Evolutionary conservation across 2,329 filamentous ascomycete species (phyloP).

Genomic region (Cadophora sp.): DNA sequence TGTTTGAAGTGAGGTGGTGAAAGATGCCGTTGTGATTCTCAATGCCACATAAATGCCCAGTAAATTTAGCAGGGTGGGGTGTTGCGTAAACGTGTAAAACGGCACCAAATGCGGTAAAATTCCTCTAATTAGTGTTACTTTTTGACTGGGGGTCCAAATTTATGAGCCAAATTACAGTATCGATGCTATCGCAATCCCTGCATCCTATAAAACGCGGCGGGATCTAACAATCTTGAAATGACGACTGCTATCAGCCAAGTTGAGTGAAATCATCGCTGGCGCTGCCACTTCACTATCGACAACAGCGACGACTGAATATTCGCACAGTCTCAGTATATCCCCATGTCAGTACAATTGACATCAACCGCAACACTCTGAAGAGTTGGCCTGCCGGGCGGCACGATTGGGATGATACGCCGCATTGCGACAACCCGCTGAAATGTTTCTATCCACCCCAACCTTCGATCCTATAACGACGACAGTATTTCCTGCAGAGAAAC

Average conservation of each 20-base stretch:
- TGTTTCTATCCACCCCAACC: conserved; percentile 40
- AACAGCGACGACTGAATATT: not conserved
- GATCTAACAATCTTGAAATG: conserved; percentile 1
- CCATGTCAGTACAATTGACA: not conserved
- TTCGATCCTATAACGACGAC: conserved; percentile 33
- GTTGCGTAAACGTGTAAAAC: not conserved
- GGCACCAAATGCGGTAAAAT: not conserved
- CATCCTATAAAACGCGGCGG: not conserved
- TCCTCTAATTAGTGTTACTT: not conserved
- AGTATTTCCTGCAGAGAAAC: conserved; percentile 23
- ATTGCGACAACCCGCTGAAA: conserved; percentile 33
- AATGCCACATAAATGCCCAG: not conserved
- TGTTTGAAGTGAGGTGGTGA: conserved; percentile 11
- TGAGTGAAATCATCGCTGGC: not conserved
- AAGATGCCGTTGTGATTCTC: not conserved
- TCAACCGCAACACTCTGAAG: conserved; percentile 3
- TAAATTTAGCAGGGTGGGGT: conserved; percentile 4
- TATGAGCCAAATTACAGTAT: not conserved
- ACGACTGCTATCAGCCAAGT: conserved; percentile 3
- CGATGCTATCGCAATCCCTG: conserved; percentile 6
- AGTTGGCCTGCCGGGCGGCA: conserved; percentile 25
- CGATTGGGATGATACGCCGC: conserved; percentile 35
- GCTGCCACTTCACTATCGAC: not conserved
- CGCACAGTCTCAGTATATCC: not conserved
- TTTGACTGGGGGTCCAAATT: not conserved